Conservation (phyloP, 345 rosid species). For the Eucalyptus decipiens region DNA sequence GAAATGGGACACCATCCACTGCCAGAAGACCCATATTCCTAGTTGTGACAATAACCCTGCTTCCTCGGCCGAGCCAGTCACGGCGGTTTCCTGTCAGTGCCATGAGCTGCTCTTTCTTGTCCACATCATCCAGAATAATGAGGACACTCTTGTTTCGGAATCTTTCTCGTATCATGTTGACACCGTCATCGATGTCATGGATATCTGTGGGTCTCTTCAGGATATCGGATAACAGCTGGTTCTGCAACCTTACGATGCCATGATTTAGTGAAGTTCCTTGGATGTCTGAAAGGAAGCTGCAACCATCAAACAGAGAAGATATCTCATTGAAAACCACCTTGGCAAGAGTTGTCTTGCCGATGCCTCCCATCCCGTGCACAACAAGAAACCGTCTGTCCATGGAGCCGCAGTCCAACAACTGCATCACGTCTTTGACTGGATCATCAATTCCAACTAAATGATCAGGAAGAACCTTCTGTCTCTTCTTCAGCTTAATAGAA, state of each 20-base stretch:
- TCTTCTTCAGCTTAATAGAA: not conserved
- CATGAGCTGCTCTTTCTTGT: accelerated
- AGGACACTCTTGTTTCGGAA: accelerated
- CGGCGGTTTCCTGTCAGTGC: accelerated
- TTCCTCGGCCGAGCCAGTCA: too few relatives aligned
- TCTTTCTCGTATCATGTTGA: accelerated
- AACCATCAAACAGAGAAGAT: accelerated
- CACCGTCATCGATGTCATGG: accelerated
- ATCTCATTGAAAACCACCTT: accelerated
- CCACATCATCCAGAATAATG: too few relatives aligned
- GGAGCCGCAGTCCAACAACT: not conserved
- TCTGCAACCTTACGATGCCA: too few relatives aligned
- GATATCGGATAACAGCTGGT: accelerated
- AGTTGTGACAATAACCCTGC: too few relatives aligned
- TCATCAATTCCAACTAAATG: not conserved
- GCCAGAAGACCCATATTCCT: not conserved
- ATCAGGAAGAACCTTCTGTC: not conserved
- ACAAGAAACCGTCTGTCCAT: not conserved
- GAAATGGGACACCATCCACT: too few relatives aligned
- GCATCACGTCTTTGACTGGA: not conserved
- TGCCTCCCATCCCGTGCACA: not conserved
- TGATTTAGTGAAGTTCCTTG: too few relatives aligned
- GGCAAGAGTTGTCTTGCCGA: not conserved
- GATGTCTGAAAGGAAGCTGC: too few relatives aligned
- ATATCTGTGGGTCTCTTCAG: accelerated